Evolutionary conservation across 768 basidiomycete genomes (phyloP), one percentile per base, ranked within the genome.

Genomic region (Rhodotorula diobovata): DNA sequence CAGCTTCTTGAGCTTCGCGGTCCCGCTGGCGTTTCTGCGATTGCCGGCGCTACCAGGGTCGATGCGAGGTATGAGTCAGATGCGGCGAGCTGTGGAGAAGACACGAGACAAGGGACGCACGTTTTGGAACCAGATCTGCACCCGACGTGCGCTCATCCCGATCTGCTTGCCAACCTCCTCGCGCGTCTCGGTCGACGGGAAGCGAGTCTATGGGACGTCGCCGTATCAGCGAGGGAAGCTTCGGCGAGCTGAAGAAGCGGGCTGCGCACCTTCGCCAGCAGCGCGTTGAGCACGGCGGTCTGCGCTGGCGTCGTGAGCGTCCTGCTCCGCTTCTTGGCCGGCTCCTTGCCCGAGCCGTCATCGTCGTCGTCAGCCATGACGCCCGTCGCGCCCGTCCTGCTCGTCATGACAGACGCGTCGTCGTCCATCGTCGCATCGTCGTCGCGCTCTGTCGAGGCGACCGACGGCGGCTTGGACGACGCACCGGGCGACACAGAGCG

Each of bases 221-320:
- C 1, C 15, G n/a, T 20, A 32, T 12, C 15, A 34, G 34, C 45
- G 14, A 43, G 11, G 41, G 14, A 18, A 43, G 41, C 5, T 12
- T 43, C 8, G 41, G n/a, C n/a, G n/a, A n/a, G n/a, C n/a, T n/a
- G n/a, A n/a, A n/a, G n/a, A n/a, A n/a, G n/a, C n/a, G n/a, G n/a
- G n/a, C 6, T 7, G 71, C 80, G 75, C 81, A 91, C 91, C 87
- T 91, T 87, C 43, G 89, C 89, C n/a, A 93, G 85, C 57, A 93
- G 84, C 10, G 89, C 88, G 76, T 91, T 90, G 30, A 93, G 83
- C n/a, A 91, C 90, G 21, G 89, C 88, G 65, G 91, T 87, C 79
- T 93, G 91, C 77, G 92, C 89, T 15, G 91, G 90, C 16, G 91
- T 93, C 51, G 91, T 93, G 66, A 93, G 82, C 35, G 89, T 90